These are phyloP conservation scores for Trametes versicolor DNA, from an alignment of 1,284 basidiomycete species.

Conservation along the genomic window DNA sequence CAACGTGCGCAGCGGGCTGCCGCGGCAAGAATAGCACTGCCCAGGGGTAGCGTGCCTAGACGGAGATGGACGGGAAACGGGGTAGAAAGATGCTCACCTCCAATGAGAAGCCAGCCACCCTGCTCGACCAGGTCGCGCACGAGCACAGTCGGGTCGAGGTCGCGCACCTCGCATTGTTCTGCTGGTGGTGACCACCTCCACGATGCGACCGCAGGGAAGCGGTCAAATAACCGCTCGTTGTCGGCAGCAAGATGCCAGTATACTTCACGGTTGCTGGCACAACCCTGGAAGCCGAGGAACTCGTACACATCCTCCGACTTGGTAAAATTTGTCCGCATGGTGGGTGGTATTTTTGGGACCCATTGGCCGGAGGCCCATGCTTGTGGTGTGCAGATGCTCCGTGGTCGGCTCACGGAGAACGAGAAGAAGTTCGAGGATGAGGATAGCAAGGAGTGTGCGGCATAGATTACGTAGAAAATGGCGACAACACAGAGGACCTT, in stretches of 20 bases:
- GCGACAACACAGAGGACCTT: conserved; percentile 31
- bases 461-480: conserved; percentile 28
- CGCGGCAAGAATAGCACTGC: not conserved
- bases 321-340: conserved; percentile 39
- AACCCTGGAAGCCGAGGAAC: conserved; percentile 65
- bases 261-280: conserved; percentile 68
- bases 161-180: conserved; percentile 50
- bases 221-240: conserved; percentile 54
- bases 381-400: conserved; percentile 51
- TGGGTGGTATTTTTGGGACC: conserved; percentile 41
- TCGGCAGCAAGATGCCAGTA: conserved; percentile 69
- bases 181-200: conserved; percentile 60
- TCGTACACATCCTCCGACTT: conserved; percentile 50
- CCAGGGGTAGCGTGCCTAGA: not conserved
- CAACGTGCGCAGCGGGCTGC: no score
- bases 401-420: conserved; percentile 16
- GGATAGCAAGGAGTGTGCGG: conserved; percentile 31
- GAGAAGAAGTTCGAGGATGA: conserved; percentile 23
- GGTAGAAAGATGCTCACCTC: conserved; percentile 54
- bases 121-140: conserved; percentile 67
- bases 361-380: conserved; percentile 56
- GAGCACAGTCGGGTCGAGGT: conserved; percentile 52
- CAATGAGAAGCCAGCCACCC: conserved; percentile 74
- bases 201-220: conserved; percentile 60
- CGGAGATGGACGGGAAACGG: not conserved